Evolutionary conservation across 371 early-diverging fungal species (phyloP), one percentile per base, ranked within the genome.

Genomic region (Apophysomyces variabilis): DNA sequence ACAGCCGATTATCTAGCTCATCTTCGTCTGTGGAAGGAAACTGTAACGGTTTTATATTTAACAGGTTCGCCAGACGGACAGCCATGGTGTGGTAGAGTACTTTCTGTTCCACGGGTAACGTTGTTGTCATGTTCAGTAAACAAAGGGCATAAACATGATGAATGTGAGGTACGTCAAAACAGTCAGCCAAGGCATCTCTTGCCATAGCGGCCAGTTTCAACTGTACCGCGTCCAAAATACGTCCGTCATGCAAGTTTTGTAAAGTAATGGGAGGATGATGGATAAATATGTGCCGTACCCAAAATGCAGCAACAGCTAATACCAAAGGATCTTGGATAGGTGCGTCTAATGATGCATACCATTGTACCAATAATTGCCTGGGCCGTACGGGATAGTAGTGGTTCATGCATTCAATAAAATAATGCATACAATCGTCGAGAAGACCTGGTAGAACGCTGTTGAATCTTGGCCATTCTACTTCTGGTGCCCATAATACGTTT

Each of bases 311-410:
- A 21, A 75, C 68, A n/a, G 71, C 62, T 7, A 75, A 59, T 4
- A 65, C 71, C 4, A 75, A 56, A 7, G 69, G 65, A 41, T 75
- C 66, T n/a, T 61, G 44, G 14, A 63, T 50, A 0, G 70, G 66
- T n/a, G 70, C 66, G 7, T 37, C 62, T 36, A 75, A 45, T 0
- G 62, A 36, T 4, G 59, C 47, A 54, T 67, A 75, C 76, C 76
- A 72, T 21, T 62, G 56, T 32, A 69, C 37, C 1, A 71, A 57
- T 9, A 66, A 11, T 7, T 63, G 38, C 16, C 62, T 59, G 36
- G 76, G 72, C 44, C 69, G 67, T 4, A 75, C 69, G n/a, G 76
- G 67, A 46, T 66, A 75, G 39, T 75, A 75, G 26, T 66, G 72
- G 64, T 75, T 75, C 76, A 75, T 75, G 58, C 76, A 71, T 21